phyloP scores from a whole-genome alignment of 441 rosid genomes.

The Mallotus repandus region DNA sequence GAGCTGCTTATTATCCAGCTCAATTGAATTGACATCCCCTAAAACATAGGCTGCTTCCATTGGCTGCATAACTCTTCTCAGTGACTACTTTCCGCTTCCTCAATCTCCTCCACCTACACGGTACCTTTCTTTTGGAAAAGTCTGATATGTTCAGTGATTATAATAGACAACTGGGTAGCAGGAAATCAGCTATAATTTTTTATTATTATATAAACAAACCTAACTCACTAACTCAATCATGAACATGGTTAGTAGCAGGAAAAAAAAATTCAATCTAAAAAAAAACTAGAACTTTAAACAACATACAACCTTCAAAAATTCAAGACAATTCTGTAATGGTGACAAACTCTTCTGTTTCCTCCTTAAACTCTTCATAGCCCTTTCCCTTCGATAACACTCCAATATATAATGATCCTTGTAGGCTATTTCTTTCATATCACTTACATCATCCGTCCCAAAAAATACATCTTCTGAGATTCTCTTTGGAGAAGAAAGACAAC shows the following conservation, averaged over 20 bases:
- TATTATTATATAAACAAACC: not conserved
- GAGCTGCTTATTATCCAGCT: too few species aligned
- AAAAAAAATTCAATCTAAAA: not conserved
- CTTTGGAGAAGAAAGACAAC: not conserved
- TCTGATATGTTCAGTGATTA: not conserved
- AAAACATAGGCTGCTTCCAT: too few species aligned
- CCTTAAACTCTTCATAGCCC: not conserved
- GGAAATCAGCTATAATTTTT: too few species aligned
- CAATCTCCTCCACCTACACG: too few species aligned
- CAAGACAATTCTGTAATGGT: not conserved
- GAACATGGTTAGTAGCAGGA: not conserved
- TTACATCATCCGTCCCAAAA: not conserved
- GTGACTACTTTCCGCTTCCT: too few species aligned
- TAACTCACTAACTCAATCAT: not conserved
- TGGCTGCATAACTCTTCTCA: too few species aligned
- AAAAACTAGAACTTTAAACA: not conserved
- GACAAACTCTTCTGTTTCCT: not conserved
- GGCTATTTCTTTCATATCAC: not conserved
- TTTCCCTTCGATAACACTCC: constrained; percentile 10
- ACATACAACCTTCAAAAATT: not conserved
- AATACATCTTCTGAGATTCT: not conserved
- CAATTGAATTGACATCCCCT: too few species aligned
- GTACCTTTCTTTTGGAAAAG: too few species aligned
- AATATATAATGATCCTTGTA: not conserved
- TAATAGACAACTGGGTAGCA: too few species aligned